These are phyloP conservation scores for Knufia petricola DNA, from an alignment of 2,329 filamentous ascomycete genomes.

Conservation along the genomic window DNA sequence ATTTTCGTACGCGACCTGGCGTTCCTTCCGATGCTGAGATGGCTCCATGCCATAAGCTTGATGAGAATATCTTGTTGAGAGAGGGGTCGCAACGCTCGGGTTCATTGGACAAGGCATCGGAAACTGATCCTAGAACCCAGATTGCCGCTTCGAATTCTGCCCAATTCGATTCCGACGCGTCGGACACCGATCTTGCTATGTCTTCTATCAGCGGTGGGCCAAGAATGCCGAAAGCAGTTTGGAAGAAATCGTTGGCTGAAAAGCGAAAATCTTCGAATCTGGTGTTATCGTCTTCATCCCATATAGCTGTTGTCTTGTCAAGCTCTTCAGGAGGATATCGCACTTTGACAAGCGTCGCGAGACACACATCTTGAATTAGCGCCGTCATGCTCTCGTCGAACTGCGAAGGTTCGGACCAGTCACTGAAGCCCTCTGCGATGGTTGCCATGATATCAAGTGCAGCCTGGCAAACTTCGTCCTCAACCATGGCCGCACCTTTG, in stretches of 20 bases:
- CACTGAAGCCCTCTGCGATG: constrained; percentile 34
- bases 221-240: constrained; percentile 35
- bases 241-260: constrained; percentile 37
- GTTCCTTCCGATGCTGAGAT: constrained; percentile 27
- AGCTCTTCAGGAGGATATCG: constrained; percentile 25
- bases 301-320: constrained; percentile 22
- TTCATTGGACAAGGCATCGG: constrained; percentile 37
- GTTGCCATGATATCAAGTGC: constrained; percentile 30
- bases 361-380: constrained; percentile 16
- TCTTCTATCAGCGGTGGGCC: constrained; percentile 34
- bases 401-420: constrained; percentile 31
- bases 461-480: constrained; percentile 27
- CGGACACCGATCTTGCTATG: constrained; percentile 30
- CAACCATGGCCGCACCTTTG: constrained; percentile 17
- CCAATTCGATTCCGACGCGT: constrained; percentile 30
- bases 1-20: constrained; percentile 31
- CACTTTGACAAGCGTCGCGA: constrained; percentile 18
- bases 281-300: constrained; percentile 35
- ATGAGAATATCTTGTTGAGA: constrained; percentile 32
- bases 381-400: constrained; percentile 19
- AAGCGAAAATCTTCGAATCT: constrained; percentile 36
- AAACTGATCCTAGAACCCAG: constrained; percentile 36
- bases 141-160: constrained; percentile 35
- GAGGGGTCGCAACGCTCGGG: constrained; percentile 33
- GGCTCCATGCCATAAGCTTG: constrained; percentile 25